Conservation (phyloP, 495 filamentous ascomycete species). For the Lophiotrema nucula region DNA sequence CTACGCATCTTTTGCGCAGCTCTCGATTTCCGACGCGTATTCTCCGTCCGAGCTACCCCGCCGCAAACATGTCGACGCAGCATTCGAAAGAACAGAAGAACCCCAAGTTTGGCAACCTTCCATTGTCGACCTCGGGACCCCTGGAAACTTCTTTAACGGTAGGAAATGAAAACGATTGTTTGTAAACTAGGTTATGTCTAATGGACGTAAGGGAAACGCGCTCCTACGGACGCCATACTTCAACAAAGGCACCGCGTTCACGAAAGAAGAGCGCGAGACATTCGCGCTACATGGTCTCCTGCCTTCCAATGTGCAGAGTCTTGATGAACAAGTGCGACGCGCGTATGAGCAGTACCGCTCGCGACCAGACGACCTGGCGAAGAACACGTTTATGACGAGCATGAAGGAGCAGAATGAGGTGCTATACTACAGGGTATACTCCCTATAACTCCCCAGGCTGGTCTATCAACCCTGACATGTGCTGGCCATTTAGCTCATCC, state of each 20-base stretch:
- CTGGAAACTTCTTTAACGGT: background rate
- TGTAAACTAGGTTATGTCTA: background rate
- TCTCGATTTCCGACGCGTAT: background rate
- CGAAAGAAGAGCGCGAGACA: conserved; percentile 61
- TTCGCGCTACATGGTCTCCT: conserved; percentile 73
- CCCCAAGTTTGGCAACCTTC: background rate
- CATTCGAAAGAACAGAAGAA: background rate
- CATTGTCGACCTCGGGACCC: background rate
- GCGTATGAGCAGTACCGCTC: conserved; percentile 78
- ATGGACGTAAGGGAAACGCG: conserved; percentile 51
- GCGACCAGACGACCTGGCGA: conserved; percentile 60
- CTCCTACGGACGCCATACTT: conserved; percentile 68
- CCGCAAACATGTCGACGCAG: background rate
- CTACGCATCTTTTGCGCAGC: background rate
- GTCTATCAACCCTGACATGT: background rate
- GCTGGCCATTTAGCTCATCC: conserved; percentile 53
- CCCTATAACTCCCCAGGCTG: too few species aligned
- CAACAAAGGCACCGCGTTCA: conserved; percentile 83
- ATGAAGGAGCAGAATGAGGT: conserved; percentile 82
- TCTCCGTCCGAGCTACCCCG: background rate
- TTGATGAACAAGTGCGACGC: conserved; percentile 75
- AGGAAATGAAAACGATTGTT: background rate
- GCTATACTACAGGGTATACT: conserved; percentile 64
- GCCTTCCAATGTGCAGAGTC: conserved; percentile 68
- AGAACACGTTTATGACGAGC: conserved; percentile 79